Conservation (phyloP, 306 rosid genomes). For the Trifolium fragiferum region DNA sequence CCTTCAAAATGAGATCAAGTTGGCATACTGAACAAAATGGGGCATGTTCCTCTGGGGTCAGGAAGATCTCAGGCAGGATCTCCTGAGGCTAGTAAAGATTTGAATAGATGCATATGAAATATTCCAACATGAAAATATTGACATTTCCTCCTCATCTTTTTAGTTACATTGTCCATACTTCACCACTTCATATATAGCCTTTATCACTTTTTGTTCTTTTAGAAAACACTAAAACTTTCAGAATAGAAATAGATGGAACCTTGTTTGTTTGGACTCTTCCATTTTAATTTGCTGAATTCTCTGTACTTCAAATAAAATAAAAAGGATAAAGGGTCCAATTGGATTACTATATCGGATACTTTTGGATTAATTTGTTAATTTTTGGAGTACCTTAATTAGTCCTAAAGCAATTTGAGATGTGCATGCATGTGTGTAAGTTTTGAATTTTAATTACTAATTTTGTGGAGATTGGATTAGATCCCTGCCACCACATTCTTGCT, state of each 20-base stretch:
- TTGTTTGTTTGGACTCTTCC: background rate
- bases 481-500: constrained; percentile 16
- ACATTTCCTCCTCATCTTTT: constrained; percentile 50
- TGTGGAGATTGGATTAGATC: constrained; percentile 23
- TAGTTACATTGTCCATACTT: constrained; percentile 43
- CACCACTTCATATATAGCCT: background rate
- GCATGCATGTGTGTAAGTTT: constrained; percentile 7
- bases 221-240: background rate
- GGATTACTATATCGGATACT: background rate
- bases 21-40: constrained; percentile 61
- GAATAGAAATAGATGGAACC: background rate
- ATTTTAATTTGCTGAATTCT: background rate
- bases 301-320: background rate
- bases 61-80: constrained; percentile 48
- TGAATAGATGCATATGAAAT: constrained; percentile 50
- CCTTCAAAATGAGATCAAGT: constrained; percentile 71
- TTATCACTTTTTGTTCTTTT: constrained; percentile 53
- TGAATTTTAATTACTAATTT: background rate
- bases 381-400: constrained; percentile 10
- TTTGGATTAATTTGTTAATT: constrained; percentile 2
- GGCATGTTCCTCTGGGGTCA: constrained; percentile 74
- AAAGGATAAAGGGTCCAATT: background rate
- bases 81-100: constrained; percentile 46
- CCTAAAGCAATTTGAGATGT: background rate
- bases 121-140: constrained; percentile 52